A percentile compares a stretch with the other conserved stretches of the same genome.
Evolutionary conservation across 2,329 filamentous ascomycete genomes (phyloP).

Genomic region (Phialocephala sp.): DNA sequence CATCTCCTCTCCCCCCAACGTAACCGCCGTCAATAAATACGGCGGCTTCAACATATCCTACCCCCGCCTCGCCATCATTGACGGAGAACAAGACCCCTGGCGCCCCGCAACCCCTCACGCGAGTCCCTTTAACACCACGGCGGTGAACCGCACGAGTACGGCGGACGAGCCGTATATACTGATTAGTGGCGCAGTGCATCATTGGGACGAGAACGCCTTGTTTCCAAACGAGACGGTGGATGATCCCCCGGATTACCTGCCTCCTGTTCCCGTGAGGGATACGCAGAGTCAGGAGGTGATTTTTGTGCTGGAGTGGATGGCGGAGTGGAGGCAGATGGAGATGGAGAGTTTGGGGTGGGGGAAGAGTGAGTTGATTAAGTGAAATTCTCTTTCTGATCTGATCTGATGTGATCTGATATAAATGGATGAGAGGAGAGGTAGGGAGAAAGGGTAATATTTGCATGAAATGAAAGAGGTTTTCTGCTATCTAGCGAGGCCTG

Average conservation of each 20-base stretch:
- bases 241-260: constrained; percentile 49
- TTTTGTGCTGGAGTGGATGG: constrained; percentile 72
- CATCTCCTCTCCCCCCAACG: constrained; percentile 66
- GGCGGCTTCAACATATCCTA: constrained; percentile 75
- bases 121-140: constrained; percentile 51
- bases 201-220: constrained; percentile 79
- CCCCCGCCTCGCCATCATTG: constrained; percentile 76
- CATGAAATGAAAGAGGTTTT: no score
- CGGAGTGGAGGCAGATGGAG: constrained; percentile 55
- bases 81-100: constrained; percentile 83
- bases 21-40: constrained; percentile 74
- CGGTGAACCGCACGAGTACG: constrained; percentile 63
- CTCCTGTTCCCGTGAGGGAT: constrained; percentile 62
- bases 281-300: constrained; percentile 62
- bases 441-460: not conserved
- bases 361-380: constrained; percentile 9
- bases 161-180: constrained; percentile 73
- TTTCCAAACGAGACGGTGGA: constrained; percentile 58
- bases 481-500: no score
- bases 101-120: constrained; percentile 74
- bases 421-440: no score
- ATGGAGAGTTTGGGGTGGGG: constrained; percentile 4
- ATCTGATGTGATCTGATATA: no score
- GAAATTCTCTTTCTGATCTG: no score
- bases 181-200: constrained; percentile 77